Evolutionary conservation across 306 rosid genomes (phyloP).

Genomic region (Rosa rugosa): DNA sequence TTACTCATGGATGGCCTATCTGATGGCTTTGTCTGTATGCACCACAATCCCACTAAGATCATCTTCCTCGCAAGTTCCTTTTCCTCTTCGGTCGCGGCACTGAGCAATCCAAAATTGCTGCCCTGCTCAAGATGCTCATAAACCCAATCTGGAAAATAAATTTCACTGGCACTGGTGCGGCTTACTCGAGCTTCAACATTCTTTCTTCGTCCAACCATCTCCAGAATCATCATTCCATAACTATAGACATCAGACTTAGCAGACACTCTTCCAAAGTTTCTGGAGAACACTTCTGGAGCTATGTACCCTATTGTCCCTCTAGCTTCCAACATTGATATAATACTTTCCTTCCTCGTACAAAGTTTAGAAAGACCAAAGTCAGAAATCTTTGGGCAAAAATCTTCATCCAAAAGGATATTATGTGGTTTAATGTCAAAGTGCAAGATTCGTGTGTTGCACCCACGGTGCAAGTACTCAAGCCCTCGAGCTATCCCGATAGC

Average conservation of each 20-base stretch:
- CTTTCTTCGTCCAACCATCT: constrained; percentile 42
- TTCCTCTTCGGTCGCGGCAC: constrained; percentile 7
- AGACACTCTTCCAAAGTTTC: constrained; percentile 45
- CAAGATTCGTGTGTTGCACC: constrained; percentile 45
- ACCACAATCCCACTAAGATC: constrained; percentile 49
- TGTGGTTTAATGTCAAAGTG: constrained; percentile 52
- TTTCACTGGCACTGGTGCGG: constrained; percentile 32
- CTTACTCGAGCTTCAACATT: not conserved
- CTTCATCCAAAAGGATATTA: constrained; percentile 44
- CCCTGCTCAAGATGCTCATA: constrained; percentile 7
- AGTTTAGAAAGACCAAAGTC: constrained; percentile 50
- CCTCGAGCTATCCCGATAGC: constrained; percentile 41
- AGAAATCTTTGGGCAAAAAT: constrained; percentile 36
- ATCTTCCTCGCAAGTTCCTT: constrained; percentile 33
- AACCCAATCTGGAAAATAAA: constrained; percentile 34
- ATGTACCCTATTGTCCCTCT: constrained; percentile 47
- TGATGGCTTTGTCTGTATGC: constrained; percentile 34
- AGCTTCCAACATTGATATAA: constrained; percentile 24
- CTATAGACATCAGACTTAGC: constrained; percentile 47
- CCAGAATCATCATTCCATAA: constrained; percentile 50
- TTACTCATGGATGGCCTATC: constrained; percentile 49
- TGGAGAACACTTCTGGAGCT: constrained; percentile 36
- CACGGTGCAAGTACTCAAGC: constrained; percentile 41
- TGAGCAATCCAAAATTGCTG: constrained; percentile 10
- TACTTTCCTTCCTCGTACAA: constrained; percentile 31